Conservation (phyloP, 2,329 filamentous ascomycete genomes). For the Amauroascus verrucosus region DNA sequence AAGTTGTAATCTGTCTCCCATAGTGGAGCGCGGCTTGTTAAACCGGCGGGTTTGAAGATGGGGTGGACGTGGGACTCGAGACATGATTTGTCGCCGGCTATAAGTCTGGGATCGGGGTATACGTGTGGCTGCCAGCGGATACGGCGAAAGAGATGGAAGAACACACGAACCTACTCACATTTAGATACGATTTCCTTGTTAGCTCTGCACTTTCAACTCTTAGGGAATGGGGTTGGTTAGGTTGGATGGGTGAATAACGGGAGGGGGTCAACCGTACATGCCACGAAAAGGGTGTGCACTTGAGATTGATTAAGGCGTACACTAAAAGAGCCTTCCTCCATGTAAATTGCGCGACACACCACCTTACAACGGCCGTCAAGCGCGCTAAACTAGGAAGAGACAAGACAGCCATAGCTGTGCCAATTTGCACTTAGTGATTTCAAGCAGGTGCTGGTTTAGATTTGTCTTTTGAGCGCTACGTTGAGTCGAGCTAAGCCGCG, state of each 20-base stretch:
- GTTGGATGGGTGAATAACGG: background rate
- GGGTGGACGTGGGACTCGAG: conserved; percentile 40
- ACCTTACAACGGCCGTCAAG: background rate
- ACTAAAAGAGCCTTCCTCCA: conserved; percentile 36
- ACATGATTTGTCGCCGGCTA: conserved; percentile 19
- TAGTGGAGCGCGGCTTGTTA: conserved; percentile 55
- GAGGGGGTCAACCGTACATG: conserved; percentile 48
- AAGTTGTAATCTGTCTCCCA: conserved; percentile 80
- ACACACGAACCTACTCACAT: conserved; percentile 44
- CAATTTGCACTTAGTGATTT: background rate
- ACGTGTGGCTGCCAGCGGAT: conserved; percentile 42
- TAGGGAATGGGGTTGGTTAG: background rate
- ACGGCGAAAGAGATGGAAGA: conserved; percentile 49
- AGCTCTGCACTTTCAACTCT: background rate
- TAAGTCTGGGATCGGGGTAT: conserved; percentile 35
- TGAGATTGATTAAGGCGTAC: conserved; percentile 56
- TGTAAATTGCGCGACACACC: conserved; percentile 12
- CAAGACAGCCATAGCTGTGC: background rate
- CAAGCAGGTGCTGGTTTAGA: background rate
- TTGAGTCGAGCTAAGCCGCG: background rate
- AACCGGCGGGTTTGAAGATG: conserved; percentile 63
- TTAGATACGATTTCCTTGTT: background rate
- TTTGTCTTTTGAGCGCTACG: too few relatives aligned
- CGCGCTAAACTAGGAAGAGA: background rate
- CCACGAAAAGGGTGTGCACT: conserved; percentile 65